Conservation (phyloP, 2,329 filamentous ascomycete species). For the Claviceps pusilla region DNA sequence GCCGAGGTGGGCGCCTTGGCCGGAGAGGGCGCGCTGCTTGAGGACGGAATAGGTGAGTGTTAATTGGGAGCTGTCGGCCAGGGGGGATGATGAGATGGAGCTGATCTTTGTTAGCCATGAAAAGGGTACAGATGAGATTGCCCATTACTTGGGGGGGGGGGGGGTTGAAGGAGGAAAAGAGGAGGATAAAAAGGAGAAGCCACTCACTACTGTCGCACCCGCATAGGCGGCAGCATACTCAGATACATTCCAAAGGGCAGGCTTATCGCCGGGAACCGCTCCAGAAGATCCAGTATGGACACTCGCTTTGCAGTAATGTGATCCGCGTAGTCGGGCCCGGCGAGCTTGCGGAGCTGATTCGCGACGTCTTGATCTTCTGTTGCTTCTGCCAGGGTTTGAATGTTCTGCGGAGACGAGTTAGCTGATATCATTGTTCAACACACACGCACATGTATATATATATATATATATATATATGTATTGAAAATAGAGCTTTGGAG, state of each 20-base stretch:
- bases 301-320: conserved; percentile 41
- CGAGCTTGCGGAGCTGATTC: conserved; percentile 30
- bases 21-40: conserved; percentile 36
- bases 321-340: conserved; percentile 30
- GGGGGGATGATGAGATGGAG: conserved; percentile 61
- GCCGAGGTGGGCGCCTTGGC: conserved; percentile 36
- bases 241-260: conserved; percentile 54
- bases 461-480: too few species aligned
- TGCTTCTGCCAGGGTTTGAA: conserved; percentile 30
- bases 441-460: neutral
- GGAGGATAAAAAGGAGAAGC: neutral
- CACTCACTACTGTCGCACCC: conserved; percentile 52
- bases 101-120: conserved; percentile 10
- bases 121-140: too few species aligned
- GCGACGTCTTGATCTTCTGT: conserved; percentile 29
- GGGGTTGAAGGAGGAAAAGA: neutral
- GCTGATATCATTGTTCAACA: too few species aligned
- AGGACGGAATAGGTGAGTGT: conserved; percentile 57
- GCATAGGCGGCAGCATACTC: conserved; percentile 60
- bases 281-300: conserved; percentile 54
- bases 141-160: neutral
- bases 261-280: conserved; percentile 42
- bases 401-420: conserved; percentile 12
- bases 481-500: too few species aligned
- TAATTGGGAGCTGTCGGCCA: conserved; percentile 38